These are phyloP conservation scores for Leucaena leucocephala DNA, from an alignment of 306 rosid genomes.

Conservation along the genomic window DNA sequence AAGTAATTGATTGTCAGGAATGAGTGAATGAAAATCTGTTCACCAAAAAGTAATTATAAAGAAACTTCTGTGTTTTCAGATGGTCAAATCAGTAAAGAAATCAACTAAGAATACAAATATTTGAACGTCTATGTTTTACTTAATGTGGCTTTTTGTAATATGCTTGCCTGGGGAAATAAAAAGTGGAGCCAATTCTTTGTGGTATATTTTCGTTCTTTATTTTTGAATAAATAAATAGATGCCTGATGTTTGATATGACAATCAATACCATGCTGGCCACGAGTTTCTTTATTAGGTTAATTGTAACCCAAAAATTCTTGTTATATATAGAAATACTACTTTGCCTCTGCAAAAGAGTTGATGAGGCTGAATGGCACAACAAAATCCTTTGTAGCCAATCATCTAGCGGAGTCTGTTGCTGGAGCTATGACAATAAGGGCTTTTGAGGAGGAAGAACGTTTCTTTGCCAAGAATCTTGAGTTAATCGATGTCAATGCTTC, in stretches of 20 bases:
- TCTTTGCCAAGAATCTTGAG: constrained; percentile 58
- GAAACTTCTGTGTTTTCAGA: no score
- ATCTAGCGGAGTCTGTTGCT: constrained; percentile 83
- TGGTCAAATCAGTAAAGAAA: no score
- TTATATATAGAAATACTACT: constrained; percentile 60
- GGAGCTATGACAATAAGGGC: constrained; percentile 90
- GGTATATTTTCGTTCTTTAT: no score
- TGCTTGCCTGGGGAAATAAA: no score
- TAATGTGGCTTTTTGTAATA: no score
- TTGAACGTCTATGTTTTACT: no score
- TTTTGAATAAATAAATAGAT: no score
- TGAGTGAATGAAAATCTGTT: no score
- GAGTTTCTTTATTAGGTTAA: not conserved
- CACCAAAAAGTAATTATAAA: no score
- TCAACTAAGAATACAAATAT: no score
- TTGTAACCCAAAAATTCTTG: not conserved
- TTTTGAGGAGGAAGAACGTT: constrained; percentile 72
- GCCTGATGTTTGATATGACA: not conserved
- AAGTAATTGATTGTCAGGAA: no score
- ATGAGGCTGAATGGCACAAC: constrained; percentile 88
- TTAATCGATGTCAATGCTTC: constrained; percentile 71
- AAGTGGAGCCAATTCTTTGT: no score
- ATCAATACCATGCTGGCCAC: not conserved
- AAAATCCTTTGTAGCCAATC: constrained; percentile 77
- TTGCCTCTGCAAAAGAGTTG: constrained; percentile 77